Conservation (phyloP, 179 eudicot species). For the Sideroxylon spinosum region DNA sequence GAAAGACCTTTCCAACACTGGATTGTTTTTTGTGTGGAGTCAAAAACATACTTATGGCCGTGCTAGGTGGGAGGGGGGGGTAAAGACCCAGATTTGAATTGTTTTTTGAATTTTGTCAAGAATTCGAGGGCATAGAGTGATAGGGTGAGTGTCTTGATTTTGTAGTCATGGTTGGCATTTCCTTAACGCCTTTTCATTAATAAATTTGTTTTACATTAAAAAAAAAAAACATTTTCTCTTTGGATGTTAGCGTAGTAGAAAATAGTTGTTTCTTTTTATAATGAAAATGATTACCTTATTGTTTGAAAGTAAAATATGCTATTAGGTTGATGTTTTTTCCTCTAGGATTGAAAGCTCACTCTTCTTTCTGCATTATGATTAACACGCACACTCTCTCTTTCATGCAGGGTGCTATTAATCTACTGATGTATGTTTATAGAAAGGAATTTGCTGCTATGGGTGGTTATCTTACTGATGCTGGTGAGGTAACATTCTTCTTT, state of each 20-base stretch:
- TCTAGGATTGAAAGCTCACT: background rate
- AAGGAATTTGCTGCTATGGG: slow-evolving; percentile 84
- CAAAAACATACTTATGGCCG: no score
- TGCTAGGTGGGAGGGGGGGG: no score
- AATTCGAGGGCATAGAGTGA: no score
- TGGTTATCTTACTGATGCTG: slow-evolving; percentile 96
- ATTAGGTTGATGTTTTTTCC: background rate
- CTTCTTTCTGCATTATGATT: background rate
- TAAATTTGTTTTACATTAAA: no score
- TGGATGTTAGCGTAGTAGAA: background rate
- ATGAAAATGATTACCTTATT: background rate
- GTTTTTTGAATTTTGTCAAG: no score
- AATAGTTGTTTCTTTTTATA: background rate
- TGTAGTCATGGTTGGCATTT: no score
- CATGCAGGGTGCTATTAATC: slow-evolving; percentile 80
- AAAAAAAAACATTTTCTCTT: background rate
- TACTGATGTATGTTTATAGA: slow-evolving; percentile 80
- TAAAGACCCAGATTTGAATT: no score
- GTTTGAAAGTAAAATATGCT: background rate
- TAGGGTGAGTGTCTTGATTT: no score
- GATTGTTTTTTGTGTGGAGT: no score
- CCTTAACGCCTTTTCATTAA: no score
- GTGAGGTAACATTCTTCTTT: slow-evolving; percentile 65
- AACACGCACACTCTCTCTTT: background rate
- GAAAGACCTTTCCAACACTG: no score